Evolutionary conservation across 257 asterid genomes (phyloP), one percentile per base, ranked within the genome.

Genomic region (Capsicum chinense): DNA sequence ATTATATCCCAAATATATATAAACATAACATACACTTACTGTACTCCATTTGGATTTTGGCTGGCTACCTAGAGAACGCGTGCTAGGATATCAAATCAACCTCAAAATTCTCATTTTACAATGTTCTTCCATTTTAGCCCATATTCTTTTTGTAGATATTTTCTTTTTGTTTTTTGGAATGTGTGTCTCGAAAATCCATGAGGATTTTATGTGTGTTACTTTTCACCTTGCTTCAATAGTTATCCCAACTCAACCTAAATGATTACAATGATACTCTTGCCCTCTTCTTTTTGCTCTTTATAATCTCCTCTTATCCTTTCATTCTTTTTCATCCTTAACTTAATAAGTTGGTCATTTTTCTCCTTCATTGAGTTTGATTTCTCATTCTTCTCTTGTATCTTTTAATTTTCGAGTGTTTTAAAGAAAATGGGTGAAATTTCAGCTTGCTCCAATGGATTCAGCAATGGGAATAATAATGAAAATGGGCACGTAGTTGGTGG

Each of bases 11-110:
- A 48, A 60, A 82, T 67, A 16, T 19, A 8, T 50, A 54, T 13
- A 48, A 56, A 84, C 52, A 37, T 19, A 13, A 13, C 16, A 44
- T 21, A 35, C 59, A 67, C 62, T 33, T 57, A 21, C 58, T 85
- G 82, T 85, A 37, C 5, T 9, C 60, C 82, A 15, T 26, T 83
- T 83, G 82, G 78, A 56, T 73, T 26, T 83, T 83, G 82, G 78
- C 62, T 73, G 56, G 37, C 39, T 39, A 44, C 48, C 48, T 67
- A 69, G 84, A 33, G 84, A 85, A 84, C 80, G 91, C 95, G 93
- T 90, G 95, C 95, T 87, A 88, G 88, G 84, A 94, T 90, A 92
- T 92, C 93, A 92, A 91, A 92, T 92, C 93, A 92, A 85, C 89
- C 89, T 92, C 80, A 85, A 84, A 91, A 90, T 81, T 79, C 85